phyloP scores from a whole-genome alignment of 768 basidiomycete genomes.

The Inosperma sp. region DNA sequence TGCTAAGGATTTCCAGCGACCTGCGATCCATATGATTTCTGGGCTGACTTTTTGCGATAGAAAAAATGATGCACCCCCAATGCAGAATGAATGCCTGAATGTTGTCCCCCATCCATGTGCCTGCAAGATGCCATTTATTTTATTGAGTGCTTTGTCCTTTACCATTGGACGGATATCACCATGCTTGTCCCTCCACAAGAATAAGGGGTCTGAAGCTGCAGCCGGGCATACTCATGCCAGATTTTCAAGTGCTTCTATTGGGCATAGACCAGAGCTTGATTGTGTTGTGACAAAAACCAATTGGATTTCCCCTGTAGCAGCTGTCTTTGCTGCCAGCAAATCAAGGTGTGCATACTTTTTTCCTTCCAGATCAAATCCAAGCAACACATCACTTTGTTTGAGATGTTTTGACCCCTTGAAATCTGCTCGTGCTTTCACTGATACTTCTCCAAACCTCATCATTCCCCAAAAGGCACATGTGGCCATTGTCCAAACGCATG shows the following conservation, averaged over 20 bases:
- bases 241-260: conserved; percentile 29
- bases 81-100: conserved; percentile 42
- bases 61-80: conserved; percentile 37
- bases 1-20: conserved; percentile 38
- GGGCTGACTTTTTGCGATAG: conserved; percentile 29
- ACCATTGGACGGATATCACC: conserved; percentile 30
- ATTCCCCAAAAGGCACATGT: conserved; percentile 37
- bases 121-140: conserved; percentile 29
- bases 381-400: conserved; percentile 16
- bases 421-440: conserved; percentile 18
- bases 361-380: conserved; percentile 23
- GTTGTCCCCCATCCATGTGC: conserved; percentile 27
- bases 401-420: conserved; percentile 26
- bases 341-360: conserved; percentile 26
- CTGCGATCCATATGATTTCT: conserved; percentile 31
- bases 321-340: conserved; percentile 36
- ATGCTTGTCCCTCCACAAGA: conserved; percentile 30
- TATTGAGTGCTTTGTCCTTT: conserved; percentile 19
- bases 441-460: conserved; percentile 36
- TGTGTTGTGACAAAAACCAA: conserved; percentile 25
- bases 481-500: conserved; percentile 36
- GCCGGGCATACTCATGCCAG: conserved; percentile 26
- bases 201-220: conserved; percentile 26
- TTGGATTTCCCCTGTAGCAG: conserved; percentile 29
- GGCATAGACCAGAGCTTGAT: conserved; percentile 20